These are phyloP conservation scores for Diplosphaera chodatii DNA, from an alignment of 139 green algal species.

Conservation along the genomic window DNA sequence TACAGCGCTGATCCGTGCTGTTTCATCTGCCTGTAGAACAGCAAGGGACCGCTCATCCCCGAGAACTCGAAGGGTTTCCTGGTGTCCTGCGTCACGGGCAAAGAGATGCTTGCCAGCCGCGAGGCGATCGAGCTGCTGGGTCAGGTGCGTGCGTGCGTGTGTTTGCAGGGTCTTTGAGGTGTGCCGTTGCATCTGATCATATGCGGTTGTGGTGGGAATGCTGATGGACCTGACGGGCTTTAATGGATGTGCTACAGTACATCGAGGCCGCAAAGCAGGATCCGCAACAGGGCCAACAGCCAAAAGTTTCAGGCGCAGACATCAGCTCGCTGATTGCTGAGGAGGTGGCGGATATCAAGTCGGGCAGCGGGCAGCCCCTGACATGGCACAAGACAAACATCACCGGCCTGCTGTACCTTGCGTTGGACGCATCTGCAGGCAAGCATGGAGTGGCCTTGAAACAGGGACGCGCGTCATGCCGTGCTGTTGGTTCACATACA, in stretches of 20 bases:
- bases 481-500: no score
- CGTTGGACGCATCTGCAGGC: background rate
- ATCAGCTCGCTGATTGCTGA: conserved; percentile 27
- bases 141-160: conserved; percentile 15
- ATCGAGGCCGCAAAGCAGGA: conserved; percentile 19
- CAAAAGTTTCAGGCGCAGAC: conserved; percentile 7
- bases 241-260: conserved; percentile 10
- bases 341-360: conserved; percentile 40
- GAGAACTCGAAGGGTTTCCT: conserved; percentile 25
- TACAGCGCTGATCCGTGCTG: no score
- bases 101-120: conserved; percentile 25
- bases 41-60: conserved; percentile 20
- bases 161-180: no score
- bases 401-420: conserved; percentile 7
- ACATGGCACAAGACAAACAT: conserved; percentile 22
- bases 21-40: no score
- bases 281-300: no score
- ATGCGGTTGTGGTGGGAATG: no score
- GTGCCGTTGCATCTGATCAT: no score
- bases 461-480: no score
- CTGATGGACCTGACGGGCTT: no score
- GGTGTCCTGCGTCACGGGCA: conserved; percentile 24
- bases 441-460: background rate
- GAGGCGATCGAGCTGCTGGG: conserved; percentile 33
- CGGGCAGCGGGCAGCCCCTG: conserved; percentile 13